Percentiles rank a stretch among this genome's conserved stretches.
These are phyloP conservation scores for Brassica balearica DNA, from an alignment of 441 rosid genomes.

Conservation along the genomic window DNA sequence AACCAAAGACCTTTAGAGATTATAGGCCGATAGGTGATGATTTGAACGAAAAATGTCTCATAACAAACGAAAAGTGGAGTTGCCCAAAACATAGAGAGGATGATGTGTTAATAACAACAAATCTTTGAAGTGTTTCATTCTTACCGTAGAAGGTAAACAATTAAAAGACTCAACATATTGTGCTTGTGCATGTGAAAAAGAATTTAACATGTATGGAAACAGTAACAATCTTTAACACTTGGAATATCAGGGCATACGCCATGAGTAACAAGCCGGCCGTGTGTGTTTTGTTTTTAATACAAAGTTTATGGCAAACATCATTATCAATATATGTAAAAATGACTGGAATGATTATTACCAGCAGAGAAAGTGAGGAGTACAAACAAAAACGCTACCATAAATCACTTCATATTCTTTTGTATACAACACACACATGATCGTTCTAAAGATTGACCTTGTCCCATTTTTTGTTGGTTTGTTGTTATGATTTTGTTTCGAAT, in stretches of 20 bases:
- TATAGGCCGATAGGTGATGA: not conserved
- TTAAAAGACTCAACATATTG: not conserved
- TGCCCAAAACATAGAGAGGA: not conserved
- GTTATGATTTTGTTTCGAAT: conserved; percentile 11
- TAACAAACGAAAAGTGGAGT: not conserved
- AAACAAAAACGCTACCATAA: conserved; percentile 12
- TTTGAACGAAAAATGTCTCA: not conserved
- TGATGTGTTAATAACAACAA: not conserved
- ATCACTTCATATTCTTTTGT: conserved; percentile 8
- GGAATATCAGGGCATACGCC: conserved; percentile 16
- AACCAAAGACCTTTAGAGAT: not conserved
- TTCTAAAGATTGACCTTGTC: not conserved
- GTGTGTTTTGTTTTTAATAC: not conserved
- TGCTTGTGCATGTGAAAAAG: not conserved
- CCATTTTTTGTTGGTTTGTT: not conserved
- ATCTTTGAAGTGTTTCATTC: not conserved
- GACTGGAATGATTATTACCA: too few species aligned
- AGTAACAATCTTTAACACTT: conserved; percentile 18
- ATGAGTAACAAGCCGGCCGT: conserved; percentile 1
- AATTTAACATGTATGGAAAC: conserved; percentile 22
- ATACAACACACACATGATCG: conserved; percentile 10
- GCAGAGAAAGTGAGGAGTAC: too few species aligned
- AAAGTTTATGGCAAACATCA: conserved; percentile 3
- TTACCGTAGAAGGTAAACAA: not conserved
- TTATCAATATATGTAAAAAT: not conserved